A percentile compares a stretch with the other conserved stretches of the same genome.
Conservation (phyloP, 2,329 filamentous ascomycete species). For the Fusarium veterinarium region DNA sequence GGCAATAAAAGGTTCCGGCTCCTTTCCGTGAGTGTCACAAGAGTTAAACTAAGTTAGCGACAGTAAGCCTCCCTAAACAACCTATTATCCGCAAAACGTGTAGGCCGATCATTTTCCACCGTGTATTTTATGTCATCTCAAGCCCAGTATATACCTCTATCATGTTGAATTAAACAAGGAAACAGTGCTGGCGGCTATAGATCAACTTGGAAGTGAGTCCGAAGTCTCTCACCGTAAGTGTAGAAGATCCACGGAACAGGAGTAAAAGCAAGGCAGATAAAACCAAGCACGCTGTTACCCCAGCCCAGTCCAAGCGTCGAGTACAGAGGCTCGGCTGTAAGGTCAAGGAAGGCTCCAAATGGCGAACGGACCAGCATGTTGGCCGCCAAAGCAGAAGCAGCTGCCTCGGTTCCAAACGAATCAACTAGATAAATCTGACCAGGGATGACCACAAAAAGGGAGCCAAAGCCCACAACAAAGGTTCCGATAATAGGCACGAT, state of each 20-base stretch:
- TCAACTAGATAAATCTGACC: conserved; percentile 44
- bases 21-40: too few relatives aligned
- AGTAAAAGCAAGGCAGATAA: conserved; percentile 28
- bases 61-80: too few relatives aligned
- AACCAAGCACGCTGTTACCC: conserved; percentile 34
- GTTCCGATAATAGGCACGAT: conserved; percentile 69
- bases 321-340: conserved; percentile 23
- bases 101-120: too few relatives aligned
- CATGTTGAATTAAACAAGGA: background rate
- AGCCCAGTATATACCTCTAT: too few relatives aligned
- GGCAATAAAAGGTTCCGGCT: too few relatives aligned
- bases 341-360: conserved; percentile 31
- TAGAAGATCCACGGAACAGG: conserved; percentile 32
- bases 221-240: conserved; percentile 22
- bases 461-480: conserved; percentile 60
- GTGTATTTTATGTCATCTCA: too few relatives aligned
- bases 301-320: conserved; percentile 20
- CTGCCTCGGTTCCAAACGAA: conserved; percentile 34
- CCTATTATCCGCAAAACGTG: too few relatives aligned
- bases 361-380: conserved; percentile 49
- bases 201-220: conserved; percentile 21
- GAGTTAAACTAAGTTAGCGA: too few relatives aligned
- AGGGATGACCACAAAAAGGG: conserved; percentile 50
- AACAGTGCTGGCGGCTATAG: background rate
- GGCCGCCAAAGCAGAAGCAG: conserved; percentile 42